Conservation (phyloP, 2,329 filamentous ascomycete genomes). For the Gaeumannomyces tritici region DNA sequence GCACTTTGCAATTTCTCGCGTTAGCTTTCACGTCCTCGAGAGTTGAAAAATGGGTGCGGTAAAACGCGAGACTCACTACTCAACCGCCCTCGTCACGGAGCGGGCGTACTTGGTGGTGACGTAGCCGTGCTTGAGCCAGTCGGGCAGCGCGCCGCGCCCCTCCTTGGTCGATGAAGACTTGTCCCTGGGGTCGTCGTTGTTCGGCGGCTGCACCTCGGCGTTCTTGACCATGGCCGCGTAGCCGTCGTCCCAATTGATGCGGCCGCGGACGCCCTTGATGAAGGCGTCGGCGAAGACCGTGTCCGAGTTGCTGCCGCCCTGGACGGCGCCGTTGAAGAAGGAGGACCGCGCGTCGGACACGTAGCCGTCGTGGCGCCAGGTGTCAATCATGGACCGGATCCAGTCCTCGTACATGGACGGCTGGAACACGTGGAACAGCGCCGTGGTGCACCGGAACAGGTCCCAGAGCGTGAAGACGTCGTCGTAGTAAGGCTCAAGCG, state of each 20-base stretch:
- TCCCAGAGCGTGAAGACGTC: slow-evolving; percentile 66
- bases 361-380: slow-evolving; percentile 55
- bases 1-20: neutral
- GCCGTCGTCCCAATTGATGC: slow-evolving; percentile 54
- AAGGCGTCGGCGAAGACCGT: slow-evolving; percentile 66
- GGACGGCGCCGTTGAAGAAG: slow-evolving; percentile 59
- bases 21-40: neutral
- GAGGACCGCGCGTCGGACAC: slow-evolving; percentile 58
- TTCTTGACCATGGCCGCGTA: slow-evolving; percentile 57
- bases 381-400: slow-evolving; percentile 57
- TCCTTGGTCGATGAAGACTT: slow-evolving; percentile 54
- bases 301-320: slow-evolving; percentile 62
- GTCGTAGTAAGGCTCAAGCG: slow-evolving; percentile 59
- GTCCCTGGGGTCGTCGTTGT: slow-evolving; percentile 49
- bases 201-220: slow-evolving; percentile 51
- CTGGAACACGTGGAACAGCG: slow-evolving; percentile 56
- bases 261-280: slow-evolving; percentile 55
- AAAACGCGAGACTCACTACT: slow-evolving; percentile 36
- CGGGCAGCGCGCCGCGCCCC: slow-evolving; percentile 57
- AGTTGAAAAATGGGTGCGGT: neutral
- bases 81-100: slow-evolving; percentile 54
- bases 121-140: slow-evolving; percentile 56
- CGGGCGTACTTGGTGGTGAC: slow-evolving; percentile 54
- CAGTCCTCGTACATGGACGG: slow-evolving; percentile 54
- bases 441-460: slow-evolving; percentile 52